Conservation (phyloP, 2,329 filamentous ascomycete genomes). For the Colletotrichum filicis region DNA sequence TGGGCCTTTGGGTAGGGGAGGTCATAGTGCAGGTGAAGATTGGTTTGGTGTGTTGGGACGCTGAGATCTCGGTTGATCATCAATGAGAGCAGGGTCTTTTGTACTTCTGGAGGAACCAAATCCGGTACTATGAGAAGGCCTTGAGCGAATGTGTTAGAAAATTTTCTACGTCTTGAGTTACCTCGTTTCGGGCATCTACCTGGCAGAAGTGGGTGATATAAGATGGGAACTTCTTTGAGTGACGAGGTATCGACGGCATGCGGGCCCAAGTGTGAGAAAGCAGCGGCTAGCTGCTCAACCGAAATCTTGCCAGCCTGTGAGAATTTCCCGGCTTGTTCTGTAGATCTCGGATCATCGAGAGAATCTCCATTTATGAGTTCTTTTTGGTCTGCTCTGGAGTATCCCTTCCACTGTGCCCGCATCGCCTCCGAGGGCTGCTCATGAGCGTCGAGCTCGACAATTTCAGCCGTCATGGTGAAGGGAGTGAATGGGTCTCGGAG, state of each 20-base stretch:
- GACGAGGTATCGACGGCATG: slow-evolving; percentile 43
- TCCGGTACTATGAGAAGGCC: slow-evolving; percentile 83
- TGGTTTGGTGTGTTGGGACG: slow-evolving; percentile 81
- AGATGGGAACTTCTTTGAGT: slow-evolving; percentile 59
- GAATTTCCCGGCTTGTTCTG: slow-evolving; percentile 56
- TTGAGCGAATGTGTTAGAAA: slow-evolving; percentile 46
- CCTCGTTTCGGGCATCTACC: slow-evolving; percentile 58
- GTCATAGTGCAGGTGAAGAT: slow-evolving; percentile 86
- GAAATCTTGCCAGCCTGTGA: slow-evolving; percentile 56
- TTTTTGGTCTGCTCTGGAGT: slow-evolving; percentile 68
- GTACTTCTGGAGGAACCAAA: slow-evolving; percentile 76
- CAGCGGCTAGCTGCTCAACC: slow-evolving; percentile 51
- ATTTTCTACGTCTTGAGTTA: neutral
- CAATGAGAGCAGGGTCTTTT: slow-evolving; percentile 75
- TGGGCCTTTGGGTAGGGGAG: slow-evolving; percentile 64
- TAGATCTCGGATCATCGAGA: slow-evolving; percentile 59
- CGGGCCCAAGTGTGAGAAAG: slow-evolving; percentile 55
- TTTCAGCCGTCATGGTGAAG: slow-evolving; percentile 51
- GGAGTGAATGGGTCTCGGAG: neutral
- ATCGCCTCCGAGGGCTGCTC: slow-evolving; percentile 79
- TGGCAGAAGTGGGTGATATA: slow-evolving; percentile 74
- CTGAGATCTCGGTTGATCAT: slow-evolving; percentile 83
- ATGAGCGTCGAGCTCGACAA: slow-evolving; percentile 75
- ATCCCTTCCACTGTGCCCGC: slow-evolving; percentile 79
- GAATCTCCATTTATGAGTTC: slow-evolving; percentile 63